phyloP scores from a whole-genome alignment of 257 asterid genomes.

The Gynochthodes officinalis region DNA sequence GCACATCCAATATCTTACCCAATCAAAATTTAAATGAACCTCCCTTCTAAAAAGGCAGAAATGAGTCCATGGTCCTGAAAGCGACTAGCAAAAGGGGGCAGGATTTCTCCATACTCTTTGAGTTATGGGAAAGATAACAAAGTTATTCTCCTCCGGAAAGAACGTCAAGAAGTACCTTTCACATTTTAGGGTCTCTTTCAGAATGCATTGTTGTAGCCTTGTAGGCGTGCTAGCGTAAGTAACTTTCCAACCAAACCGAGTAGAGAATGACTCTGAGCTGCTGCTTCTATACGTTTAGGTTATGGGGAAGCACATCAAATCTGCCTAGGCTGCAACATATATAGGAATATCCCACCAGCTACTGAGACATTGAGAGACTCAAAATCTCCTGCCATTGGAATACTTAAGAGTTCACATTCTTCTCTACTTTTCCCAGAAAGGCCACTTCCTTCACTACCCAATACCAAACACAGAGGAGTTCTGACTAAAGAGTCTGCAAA shows the following conservation, averaged over 20 bases:
- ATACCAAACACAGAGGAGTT: conserved; percentile 60
- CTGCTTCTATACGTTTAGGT: neutral
- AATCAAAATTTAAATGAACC: neutral
- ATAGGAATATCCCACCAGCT: conserved; percentile 96
- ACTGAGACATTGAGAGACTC: conserved; percentile 96
- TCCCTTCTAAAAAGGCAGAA: neutral
- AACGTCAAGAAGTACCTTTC: neutral
- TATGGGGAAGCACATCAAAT: neutral
- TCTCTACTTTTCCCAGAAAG: conserved; percentile 53
- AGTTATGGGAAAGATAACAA: neutral
- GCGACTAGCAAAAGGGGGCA: neutral
- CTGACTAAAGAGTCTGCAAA: conserved; percentile 50
- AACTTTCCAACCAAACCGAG: neutral
- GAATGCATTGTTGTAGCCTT: neutral
- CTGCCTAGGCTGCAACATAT: conserved; percentile 58
- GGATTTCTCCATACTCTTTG: neutral
- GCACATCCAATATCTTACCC: neutral
- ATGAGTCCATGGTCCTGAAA: neutral
- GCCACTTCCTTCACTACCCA: conserved; percentile 93
- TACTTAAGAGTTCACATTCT: conserved; percentile 66
- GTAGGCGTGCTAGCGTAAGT: no score
- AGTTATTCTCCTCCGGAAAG: neutral
- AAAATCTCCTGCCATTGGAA: conserved; percentile 84
- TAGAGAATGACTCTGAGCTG: neutral
- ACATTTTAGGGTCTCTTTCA: neutral